Conservation (phyloP, 495 filamentous ascomycete species). For the Tuber aestivum region DNA sequence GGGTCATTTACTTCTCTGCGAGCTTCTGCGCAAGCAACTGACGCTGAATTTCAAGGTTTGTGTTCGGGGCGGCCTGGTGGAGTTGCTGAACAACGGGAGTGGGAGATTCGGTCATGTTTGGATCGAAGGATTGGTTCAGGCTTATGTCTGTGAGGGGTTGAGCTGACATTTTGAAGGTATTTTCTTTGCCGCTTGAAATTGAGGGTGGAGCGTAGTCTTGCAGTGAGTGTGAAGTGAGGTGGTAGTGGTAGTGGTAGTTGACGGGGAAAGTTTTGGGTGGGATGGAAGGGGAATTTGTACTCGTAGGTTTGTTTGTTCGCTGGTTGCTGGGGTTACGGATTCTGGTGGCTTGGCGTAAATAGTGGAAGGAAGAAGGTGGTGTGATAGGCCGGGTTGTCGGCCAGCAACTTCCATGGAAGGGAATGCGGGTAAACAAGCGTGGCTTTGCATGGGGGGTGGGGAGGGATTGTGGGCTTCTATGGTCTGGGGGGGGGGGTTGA, state of each 20-base stretch:
- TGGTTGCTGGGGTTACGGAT: not conserved
- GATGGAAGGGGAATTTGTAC: slow-evolving; percentile 1
- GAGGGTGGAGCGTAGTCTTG: not conserved
- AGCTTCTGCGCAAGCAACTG: slow-evolving; percentile 41
- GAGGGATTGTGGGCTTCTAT: not conserved
- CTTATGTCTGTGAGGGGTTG: slow-evolving; percentile 27
- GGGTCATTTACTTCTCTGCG: slow-evolving; percentile 28
- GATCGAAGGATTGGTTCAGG: slow-evolving; percentile 10
- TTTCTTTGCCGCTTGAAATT: not conserved
- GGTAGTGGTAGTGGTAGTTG: not conserved
- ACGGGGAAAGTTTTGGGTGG: not conserved
- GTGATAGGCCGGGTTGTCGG: not conserved
- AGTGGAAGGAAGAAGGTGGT: not conserved
- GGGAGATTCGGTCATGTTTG: slow-evolving; percentile 7
- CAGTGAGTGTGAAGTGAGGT: not conserved
- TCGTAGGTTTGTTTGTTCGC: not conserved
- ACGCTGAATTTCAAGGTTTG: slow-evolving; percentile 39
- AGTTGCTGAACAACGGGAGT: slow-evolving; percentile 31
- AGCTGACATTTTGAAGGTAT: slow-evolving; percentile 20
- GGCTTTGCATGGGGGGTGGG: not conserved
- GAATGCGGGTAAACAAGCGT: not conserved
- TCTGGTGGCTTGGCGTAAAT: not conserved
- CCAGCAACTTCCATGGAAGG: not conserved
- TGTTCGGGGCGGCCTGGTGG: slow-evolving; percentile 20
- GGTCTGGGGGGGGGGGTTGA: not conserved